A percentile compares a stretch with the other conserved stretches of the same genome.
phyloP scores from a whole-genome alignment of 345 rosid genomes.

The Gossypium turneri region DNA sequence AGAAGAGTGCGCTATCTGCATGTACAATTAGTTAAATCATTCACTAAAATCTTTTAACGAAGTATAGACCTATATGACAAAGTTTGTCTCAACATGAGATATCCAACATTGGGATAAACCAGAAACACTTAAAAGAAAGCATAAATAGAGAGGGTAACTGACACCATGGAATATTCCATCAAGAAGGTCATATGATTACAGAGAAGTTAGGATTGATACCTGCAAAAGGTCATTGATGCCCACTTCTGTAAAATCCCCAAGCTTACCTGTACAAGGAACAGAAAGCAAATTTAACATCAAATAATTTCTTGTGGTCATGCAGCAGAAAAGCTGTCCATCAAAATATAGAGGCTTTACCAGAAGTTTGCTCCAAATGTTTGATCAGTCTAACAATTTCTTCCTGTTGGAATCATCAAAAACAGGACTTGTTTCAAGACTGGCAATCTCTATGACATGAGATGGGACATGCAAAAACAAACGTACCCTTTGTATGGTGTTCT shows the following conservation, averaged over 20 bases:
- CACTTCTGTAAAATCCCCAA: constrained; percentile 50
- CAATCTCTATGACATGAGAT: neutral
- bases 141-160: neutral
- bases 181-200: neutral
- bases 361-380: constrained; percentile 68
- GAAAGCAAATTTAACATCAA: constrained; percentile 15
- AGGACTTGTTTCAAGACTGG: neutral
- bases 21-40: constrained; percentile 11
- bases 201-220: constrained; percentile 32
- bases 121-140: neutral
- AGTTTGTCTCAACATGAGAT: neutral
- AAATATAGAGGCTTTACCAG: constrained; percentile 49
- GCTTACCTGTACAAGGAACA: constrained; percentile 51
- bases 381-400: constrained; percentile 86
- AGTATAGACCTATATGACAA: neutral
- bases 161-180: neutral
- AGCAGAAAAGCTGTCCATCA: constrained; percentile 6
- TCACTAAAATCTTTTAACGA: neutral
- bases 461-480: constrained; percentile 4
- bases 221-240: constrained; percentile 53
- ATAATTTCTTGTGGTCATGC: neutral
- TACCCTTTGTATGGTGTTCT: constrained; percentile 81
- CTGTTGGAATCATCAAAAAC: constrained; percentile 43
- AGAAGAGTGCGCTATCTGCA: constrained; percentile 58
- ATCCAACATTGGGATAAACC: neutral